Evolutionary conservation across 2,329 filamentous ascomycete genomes (phyloP).

Genomic region (Neoascochyta sp.): DNA sequence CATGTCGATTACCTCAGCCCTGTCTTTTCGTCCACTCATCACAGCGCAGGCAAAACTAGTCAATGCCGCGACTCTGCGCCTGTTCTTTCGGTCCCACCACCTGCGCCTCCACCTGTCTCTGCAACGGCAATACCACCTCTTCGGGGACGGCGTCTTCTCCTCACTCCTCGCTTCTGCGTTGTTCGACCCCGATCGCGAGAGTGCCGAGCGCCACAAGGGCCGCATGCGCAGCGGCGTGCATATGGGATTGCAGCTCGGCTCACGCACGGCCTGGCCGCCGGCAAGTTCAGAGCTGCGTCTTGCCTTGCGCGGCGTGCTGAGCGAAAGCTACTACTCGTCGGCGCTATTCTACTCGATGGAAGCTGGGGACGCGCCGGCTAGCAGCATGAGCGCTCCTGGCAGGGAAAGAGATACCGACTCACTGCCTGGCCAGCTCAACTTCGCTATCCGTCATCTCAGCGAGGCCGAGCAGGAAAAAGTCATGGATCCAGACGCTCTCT

Average conservation of each 20-base stretch:
- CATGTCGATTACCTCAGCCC: conserved; percentile 55
- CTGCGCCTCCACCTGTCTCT: conserved; percentile 69
- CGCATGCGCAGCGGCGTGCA: conserved; percentile 60
- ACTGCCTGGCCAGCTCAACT: conserved; percentile 51
- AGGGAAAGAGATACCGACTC: conserved; percentile 35
- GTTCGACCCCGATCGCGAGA: conserved; percentile 78
- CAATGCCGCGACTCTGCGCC: conserved; percentile 69
- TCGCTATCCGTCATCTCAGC: conserved; percentile 71
- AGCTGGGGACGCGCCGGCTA: conserved; percentile 1
- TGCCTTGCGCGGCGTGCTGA: conserved; percentile 78
- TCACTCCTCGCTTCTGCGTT: conserved; percentile 75
- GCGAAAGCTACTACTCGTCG: conserved; percentile 62
- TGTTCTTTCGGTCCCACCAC: conserved; percentile 72
- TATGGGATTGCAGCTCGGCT: conserved; percentile 81
- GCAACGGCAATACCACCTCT: conserved; percentile 75
- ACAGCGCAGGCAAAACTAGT: conserved; percentile 71
- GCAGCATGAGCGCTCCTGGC: conserved; percentile 8
- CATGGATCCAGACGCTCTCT: conserved; percentile 75
- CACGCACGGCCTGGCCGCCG: conserved; percentile 82
- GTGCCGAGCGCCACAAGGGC: conserved; percentile 69
- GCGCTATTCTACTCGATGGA: conserved; percentile 26
- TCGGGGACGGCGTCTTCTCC: conserved; percentile 81
- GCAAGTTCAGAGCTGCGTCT: conserved; percentile 90
- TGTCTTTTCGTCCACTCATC: conserved; percentile 74
- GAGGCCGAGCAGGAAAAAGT: conserved; percentile 76